Evolutionary conservation across 352 stramenopile genomes (phyloP).

Genomic region (Aphanomyces astaci): DNA sequence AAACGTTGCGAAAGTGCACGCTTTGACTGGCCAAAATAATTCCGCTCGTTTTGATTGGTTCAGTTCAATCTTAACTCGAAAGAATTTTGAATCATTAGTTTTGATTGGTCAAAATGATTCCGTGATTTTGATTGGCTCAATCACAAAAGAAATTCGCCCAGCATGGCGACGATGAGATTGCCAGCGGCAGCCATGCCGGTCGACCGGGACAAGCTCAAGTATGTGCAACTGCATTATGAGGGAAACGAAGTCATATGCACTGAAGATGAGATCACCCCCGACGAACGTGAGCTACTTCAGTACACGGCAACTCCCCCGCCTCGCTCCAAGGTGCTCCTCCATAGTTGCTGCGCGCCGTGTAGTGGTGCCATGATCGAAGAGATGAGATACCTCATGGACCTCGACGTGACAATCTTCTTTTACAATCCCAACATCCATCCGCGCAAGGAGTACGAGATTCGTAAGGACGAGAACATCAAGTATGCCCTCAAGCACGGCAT

Average conservation of each 20-base stretch:
- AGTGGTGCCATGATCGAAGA: slow-evolving; percentile 50
- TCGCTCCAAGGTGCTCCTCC: slow-evolving; percentile 31
- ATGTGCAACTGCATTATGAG: slow-evolving; percentile 18
- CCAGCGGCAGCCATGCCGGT: slow-evolving; percentile 7
- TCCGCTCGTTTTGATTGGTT: not conserved
- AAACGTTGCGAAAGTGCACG: too few species aligned
- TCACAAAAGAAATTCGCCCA: too few species aligned
- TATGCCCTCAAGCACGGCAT: slow-evolving; percentile 34
- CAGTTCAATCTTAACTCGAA: too few species aligned
- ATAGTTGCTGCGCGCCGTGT: slow-evolving; percentile 45
- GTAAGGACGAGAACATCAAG: slow-evolving; percentile 37
- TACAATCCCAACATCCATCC: slow-evolving; percentile 62
- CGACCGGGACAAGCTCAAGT: slow-evolving; percentile 20
- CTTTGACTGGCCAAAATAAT: slow-evolving; percentile 8
- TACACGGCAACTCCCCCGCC: slow-evolving; percentile 17
- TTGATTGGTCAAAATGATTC: not conserved
- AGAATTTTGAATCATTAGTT: not conserved
- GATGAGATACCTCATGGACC: slow-evolving; percentile 32
- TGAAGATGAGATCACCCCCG: slow-evolving; percentile 8
- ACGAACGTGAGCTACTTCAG: slow-evolving; percentile 9
- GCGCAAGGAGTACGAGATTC: slow-evolving; percentile 39
- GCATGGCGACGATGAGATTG: not conserved
- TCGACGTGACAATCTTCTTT: slow-evolving; percentile 45
- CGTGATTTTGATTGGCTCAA: too few species aligned
- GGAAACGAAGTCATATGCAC: slow-evolving; percentile 8